Evolutionary conservation across 768 basidiomycete genomes (phyloP).

Genomic region (Boletus bicolor): DNA sequence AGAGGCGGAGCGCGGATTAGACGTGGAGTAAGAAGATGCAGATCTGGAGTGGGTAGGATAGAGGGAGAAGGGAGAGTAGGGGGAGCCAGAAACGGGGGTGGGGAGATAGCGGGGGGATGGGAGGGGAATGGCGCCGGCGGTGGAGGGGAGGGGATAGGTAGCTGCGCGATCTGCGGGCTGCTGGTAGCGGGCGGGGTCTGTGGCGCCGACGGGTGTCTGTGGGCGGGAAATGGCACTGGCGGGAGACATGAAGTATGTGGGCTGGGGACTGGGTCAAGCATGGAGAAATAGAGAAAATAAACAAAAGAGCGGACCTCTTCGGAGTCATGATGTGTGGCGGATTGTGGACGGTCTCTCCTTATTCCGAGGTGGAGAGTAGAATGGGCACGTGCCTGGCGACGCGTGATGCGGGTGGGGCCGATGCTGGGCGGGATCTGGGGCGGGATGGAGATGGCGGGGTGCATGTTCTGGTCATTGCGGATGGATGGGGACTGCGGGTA

Average conservation of each 20-base stretch:
- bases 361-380: constrained; percentile 33
- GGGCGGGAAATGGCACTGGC: constrained; percentile 37
- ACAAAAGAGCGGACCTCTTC: constrained; percentile 25
- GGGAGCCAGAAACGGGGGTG: constrained; percentile 44
- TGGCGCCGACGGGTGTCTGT: constrained; percentile 36
- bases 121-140: constrained; percentile 26
- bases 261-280: constrained; percentile 20
- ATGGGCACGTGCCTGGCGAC: constrained; percentile 41
- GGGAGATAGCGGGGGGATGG: constrained; percentile 44
- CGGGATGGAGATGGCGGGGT: constrained; percentile 28
- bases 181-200: constrained; percentile 32
- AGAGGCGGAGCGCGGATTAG: constrained; percentile 54
- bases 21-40: constrained; percentile 40
- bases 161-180: constrained; percentile 33
- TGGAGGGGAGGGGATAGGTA: constrained; percentile 23
- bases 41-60: constrained; percentile 47
- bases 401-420: constrained; percentile 50
- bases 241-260: constrained; percentile 37
- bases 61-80: constrained; percentile 45
- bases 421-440: constrained; percentile 49
- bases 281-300: not conserved
- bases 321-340: constrained; percentile 22
- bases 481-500: constrained; percentile 31
- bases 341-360: constrained; percentile 28
- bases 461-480: constrained; percentile 28